These are phyloP conservation scores for Fomitopsis schrenkii DNA, from an alignment of 1,284 basidiomycete species.

Conservation along the genomic window DNA sequence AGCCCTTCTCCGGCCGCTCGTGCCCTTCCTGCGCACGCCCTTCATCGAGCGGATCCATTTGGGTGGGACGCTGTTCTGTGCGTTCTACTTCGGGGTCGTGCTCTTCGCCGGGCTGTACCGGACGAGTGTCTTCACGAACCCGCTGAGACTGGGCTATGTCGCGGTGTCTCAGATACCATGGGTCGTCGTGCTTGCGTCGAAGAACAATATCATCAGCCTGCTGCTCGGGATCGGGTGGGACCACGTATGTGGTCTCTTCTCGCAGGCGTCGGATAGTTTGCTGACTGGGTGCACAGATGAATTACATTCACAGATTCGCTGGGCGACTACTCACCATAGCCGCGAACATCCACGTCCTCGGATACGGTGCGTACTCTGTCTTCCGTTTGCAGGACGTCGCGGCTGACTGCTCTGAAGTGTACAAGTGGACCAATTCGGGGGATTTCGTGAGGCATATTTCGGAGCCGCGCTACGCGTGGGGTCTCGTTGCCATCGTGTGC, in stretches of 20 bases:
- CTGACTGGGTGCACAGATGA: slow-evolving; percentile 42
- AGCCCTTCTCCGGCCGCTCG: background rate
- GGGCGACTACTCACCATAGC: slow-evolving; percentile 61
- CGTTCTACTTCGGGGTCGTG: slow-evolving; percentile 43
- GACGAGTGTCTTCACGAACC: slow-evolving; percentile 51
- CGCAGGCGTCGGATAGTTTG: too few species aligned
- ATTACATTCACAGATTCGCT: slow-evolving; percentile 74
- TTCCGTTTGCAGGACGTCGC: background rate
- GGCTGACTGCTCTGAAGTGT: slow-evolving; percentile 37
- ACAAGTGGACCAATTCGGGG: slow-evolving; percentile 48
- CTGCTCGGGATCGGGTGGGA: slow-evolving; percentile 72
- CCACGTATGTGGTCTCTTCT: slow-evolving; percentile 3
- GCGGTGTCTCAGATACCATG: slow-evolving; percentile 68
- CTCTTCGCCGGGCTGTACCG: slow-evolving; percentile 47
- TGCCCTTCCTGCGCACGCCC: background rate
- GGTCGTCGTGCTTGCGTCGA: slow-evolving; percentile 39
- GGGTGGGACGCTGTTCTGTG: slow-evolving; percentile 43
- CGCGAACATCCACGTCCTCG: slow-evolving; percentile 62
- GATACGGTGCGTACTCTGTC: slow-evolving; percentile 43
- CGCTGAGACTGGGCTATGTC: slow-evolving; percentile 56
- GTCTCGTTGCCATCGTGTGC: slow-evolving; percentile 44
- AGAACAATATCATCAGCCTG: slow-evolving; percentile 35
- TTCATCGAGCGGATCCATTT: slow-evolving; percentile 2
- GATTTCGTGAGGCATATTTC: slow-evolving; percentile 33
- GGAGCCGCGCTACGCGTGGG: slow-evolving; percentile 39